phyloP scores from a whole-genome alignment of 805 yeast species.

The Allodekkera sacchari region DNA sequence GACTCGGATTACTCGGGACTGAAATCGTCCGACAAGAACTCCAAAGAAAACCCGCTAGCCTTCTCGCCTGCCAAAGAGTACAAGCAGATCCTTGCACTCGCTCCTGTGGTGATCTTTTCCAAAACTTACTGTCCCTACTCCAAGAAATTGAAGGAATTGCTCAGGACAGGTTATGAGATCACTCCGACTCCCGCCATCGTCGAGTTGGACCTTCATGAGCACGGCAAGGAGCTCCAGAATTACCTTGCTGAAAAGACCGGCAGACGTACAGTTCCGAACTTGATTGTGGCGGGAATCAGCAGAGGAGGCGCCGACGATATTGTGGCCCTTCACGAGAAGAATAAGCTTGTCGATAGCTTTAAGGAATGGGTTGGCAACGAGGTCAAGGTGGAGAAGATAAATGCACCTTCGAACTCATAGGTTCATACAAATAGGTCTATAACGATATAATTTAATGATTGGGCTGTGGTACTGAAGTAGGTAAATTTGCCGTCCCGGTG shows the following conservation, averaged over 20 bases:
- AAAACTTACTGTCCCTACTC: conserved; percentile 72
- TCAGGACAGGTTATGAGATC: conserved; percentile 56
- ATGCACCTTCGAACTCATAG: conserved; percentile 47
- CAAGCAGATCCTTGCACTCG: conserved; percentile 43
- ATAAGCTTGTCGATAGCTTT: conserved; percentile 43
- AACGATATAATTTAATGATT: not conserved
- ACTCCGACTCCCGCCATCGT: conserved; percentile 67
- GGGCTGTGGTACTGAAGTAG: too few species aligned
- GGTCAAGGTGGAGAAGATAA: conserved; percentile 39
- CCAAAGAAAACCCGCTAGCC: too few species aligned
- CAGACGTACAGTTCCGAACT: conserved; percentile 84
- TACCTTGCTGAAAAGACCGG: conserved; percentile 65
- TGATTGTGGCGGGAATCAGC: conserved; percentile 63
- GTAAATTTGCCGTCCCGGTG: too few species aligned
- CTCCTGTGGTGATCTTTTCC: conserved; percentile 62
- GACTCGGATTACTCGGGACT: too few species aligned
- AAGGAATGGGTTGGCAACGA: conserved; percentile 55
- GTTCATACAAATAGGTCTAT: not conserved
- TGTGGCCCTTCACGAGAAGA: conserved; percentile 47
- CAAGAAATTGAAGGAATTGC: conserved; percentile 55
- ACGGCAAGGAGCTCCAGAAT: conserved; percentile 69
- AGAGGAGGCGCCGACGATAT: conserved; percentile 91
- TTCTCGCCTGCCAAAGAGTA: conserved; percentile 50
- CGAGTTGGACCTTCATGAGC: conserved; percentile 72
- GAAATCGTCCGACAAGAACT: too few species aligned